A percentile compares a stretch with the other conserved stretches of the same genome.
Conservation (phyloP, 2,329 filamentous ascomycete species). For the Juglanconis sp. region DNA sequence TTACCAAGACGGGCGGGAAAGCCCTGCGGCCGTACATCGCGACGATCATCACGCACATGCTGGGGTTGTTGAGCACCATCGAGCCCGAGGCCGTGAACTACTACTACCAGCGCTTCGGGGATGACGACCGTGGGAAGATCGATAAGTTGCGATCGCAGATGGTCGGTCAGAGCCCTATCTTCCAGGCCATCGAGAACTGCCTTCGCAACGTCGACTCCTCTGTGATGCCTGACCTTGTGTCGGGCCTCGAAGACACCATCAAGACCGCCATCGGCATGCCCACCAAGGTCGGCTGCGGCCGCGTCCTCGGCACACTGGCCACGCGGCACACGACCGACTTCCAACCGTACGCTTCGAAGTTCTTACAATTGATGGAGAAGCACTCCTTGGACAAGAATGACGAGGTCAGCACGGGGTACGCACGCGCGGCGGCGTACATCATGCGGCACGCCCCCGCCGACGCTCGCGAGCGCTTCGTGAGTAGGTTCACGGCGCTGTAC, state of each 20-base stretch:
- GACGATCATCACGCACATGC: conserved; percentile 73
- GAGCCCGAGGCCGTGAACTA: conserved; percentile 91
- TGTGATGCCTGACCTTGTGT: conserved; percentile 72
- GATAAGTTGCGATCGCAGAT: conserved; percentile 80
- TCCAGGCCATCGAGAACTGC: conserved; percentile 86
- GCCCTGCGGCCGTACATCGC: conserved; percentile 78
- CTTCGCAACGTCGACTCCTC: conserved; percentile 77
- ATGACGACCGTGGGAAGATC: conserved; percentile 82
- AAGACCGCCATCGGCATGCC: conserved; percentile 86
- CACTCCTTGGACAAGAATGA: conserved; percentile 88
- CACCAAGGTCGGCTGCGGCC: conserved; percentile 87
- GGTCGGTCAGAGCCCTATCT: conserved; percentile 83
- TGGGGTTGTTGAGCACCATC: conserved; percentile 79
- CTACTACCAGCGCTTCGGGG: conserved; percentile 83
- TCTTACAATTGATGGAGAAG: conserved; percentile 76
- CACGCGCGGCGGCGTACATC: conserved; percentile 81
- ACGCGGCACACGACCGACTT: conserved; percentile 76
- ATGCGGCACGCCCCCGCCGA: conserved; percentile 56
- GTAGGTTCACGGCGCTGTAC: conserved; percentile 65
- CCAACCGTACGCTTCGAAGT: conserved; percentile 68
- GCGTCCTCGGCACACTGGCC: conserved; percentile 79
- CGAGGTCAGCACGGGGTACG: conserved; percentile 87
- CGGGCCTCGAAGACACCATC: conserved; percentile 72
- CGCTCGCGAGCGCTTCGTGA: conserved; percentile 48
- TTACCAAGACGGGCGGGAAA: conserved; percentile 84